A percentile compares a stretch with the other conserved stretches of the same genome.
Conservation (phyloP, 2,329 filamentous ascomycete species). For the Aaosphaeria pasadenensis region DNA sequence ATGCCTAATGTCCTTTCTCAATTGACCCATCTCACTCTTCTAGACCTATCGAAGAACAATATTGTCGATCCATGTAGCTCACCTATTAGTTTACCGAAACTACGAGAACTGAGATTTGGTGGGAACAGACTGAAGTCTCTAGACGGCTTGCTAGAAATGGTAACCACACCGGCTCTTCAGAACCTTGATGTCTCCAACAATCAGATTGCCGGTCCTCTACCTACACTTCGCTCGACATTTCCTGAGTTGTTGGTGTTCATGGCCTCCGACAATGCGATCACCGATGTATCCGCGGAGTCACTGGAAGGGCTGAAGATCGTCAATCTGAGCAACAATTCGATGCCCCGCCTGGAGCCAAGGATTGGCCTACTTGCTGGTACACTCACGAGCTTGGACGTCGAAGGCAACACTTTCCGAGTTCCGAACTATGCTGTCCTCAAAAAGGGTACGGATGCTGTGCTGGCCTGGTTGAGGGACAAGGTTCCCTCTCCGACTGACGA, state of each 20-base stretch:
- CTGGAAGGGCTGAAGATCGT: slow-evolving; percentile 73
- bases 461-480: slow-evolving; percentile 76
- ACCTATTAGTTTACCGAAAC: slow-evolving; percentile 65
- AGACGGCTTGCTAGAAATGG: slow-evolving; percentile 59
- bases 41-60: slow-evolving; percentile 78
- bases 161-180: slow-evolving; percentile 72
- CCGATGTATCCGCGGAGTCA: slow-evolving; percentile 67
- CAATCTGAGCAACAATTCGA: slow-evolving; percentile 82
- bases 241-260: slow-evolving; percentile 69
- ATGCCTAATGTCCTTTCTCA: slow-evolving; percentile 71
- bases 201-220: slow-evolving; percentile 66
- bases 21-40: slow-evolving; percentile 64
- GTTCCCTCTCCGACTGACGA: slow-evolving; percentile 53
- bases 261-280: slow-evolving; percentile 75
- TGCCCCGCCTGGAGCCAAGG: slow-evolving; percentile 74
- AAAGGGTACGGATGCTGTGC: slow-evolving; percentile 79
- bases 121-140: slow-evolving; percentile 69
- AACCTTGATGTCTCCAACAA: slow-evolving; percentile 82
- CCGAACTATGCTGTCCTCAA: slow-evolving; percentile 81
- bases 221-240: slow-evolving; percentile 64
- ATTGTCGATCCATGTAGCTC: slow-evolving; percentile 43
- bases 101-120: slow-evolving; percentile 74
- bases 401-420: slow-evolving; percentile 83
- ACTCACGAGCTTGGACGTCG: slow-evolving; percentile 69
- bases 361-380: slow-evolving; percentile 72